These are phyloP conservation scores for Spatholobus suberectus DNA, from an alignment of 306 rosid genomes.

Conservation along the genomic window DNA sequence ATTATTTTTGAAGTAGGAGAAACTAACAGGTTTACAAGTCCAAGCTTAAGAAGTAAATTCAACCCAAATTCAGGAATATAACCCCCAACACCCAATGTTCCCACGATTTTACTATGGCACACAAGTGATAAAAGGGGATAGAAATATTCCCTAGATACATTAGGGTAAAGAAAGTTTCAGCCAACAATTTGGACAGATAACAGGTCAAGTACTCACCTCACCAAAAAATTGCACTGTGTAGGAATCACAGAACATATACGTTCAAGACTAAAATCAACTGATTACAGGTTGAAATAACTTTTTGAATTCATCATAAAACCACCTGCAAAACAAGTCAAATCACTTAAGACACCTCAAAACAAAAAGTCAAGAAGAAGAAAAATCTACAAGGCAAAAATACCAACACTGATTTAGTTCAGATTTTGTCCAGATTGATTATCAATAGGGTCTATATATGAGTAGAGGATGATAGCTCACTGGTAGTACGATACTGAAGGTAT, in stretches of 20 bases:
- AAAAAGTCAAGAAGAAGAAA: neutral
- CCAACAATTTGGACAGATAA: neutral
- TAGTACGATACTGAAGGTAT: neutral
- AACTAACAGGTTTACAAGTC: neutral
- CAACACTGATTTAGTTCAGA: neutral
- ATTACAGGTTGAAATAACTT: conserved; percentile 69
- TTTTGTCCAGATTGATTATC: conserved; percentile 6
- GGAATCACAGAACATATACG: conserved; percentile 26
- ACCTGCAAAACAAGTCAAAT: conserved; percentile 57
- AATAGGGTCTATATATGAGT: neutral
- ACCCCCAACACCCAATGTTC: neutral
- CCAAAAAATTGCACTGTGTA: conserved; percentile 40
- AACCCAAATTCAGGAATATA: neutral
- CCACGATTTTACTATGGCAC: neutral
- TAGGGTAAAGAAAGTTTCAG: neutral
- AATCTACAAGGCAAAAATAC: neutral
- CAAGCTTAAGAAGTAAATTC: neutral
- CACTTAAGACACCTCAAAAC: conserved; percentile 1
- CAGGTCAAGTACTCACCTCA: conserved; percentile 50
- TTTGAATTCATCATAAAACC: conserved; percentile 78
- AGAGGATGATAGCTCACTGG: neutral
- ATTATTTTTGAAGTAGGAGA: neutral
- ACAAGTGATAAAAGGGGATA: neutral
- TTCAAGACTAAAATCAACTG: conserved; percentile 49
- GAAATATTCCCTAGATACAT: conserved; percentile 22